Evolutionary conservation across 2,329 filamentous ascomycete species (phyloP), one percentile per base, ranked within the genome.

Genomic region (Colletotrichum sp.): DNA sequence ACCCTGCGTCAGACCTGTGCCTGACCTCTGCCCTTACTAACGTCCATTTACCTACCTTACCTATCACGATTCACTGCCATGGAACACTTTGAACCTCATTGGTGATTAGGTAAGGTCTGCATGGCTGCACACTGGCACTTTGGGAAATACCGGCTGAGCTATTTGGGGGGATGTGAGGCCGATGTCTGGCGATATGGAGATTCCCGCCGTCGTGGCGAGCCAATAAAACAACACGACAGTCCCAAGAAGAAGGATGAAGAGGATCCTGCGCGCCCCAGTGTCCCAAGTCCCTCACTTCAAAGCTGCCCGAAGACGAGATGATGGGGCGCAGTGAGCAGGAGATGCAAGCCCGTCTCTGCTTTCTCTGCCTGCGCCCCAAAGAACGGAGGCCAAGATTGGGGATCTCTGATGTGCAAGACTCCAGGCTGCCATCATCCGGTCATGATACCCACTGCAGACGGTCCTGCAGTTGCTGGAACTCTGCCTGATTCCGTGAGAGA

Each of bases 301-400:
- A 16, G 63, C 73, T 75, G 73, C 64, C 73, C 70, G 73, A 68
- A 75, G 59, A 75, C 57, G 57, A 75, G 73, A 75, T 73, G 73
- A 75, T 73, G 70, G 70, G 73, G 73, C 67, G 67, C 26, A 70
- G 67, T 57, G 43, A 52, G 43, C 43, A 52, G n/a, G 43, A 52
- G 18, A 52, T 52, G 43, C 43, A 52, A 52, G 43, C 2, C 43
- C 43, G n/a, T 52, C 43, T 52, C 43, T 52, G 43, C 43, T 52
- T 52, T 52, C 43, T 52, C 10, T 52, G 43, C 43, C 43, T 52
- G 43, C 43, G 43, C 43, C 43, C 43, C 43, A 52, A 52, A 52
- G 43, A 52, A 52, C 43, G 43, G 43, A 52, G 43, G 43, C 43
- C 43, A 52, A 52, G 43, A 52, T 21, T 21, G 43, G 43, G 43